Base-by-base conservation (phyloP, 805 yeast species). In the Ogataea philodendri region DNA sequence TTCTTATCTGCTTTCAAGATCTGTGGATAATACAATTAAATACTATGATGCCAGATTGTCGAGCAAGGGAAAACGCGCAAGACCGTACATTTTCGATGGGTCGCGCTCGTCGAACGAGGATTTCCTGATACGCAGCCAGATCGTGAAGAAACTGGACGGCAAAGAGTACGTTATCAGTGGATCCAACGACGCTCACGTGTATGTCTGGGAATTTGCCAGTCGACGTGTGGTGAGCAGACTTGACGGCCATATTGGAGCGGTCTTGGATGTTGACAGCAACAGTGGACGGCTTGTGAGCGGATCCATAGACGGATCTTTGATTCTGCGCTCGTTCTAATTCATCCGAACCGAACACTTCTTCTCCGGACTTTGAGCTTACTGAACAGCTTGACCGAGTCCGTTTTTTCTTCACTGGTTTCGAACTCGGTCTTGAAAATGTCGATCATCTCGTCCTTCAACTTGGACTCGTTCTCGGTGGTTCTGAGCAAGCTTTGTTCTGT, bases 211-310 rank as follows among this genome's bases (percentile, higher is more conserved):
- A 42, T 62, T 72, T 10, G 65, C 66, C 4, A 63, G 81, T 0
- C 61, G 76, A 33, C 65, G 65, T 30, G 46, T 79, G 16, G 41
- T 66, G 5, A 60, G 66, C 30, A 77, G 79, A 47, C 55, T 70
- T 7, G 62, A 66, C 3, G 89, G 88, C 2, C 89, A 84, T 49
- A 45, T 51, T 5, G 83, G 87, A 0, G 58, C 78, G 1, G 83
- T 78, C 0, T 56, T 78, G 16, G 87, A 77, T 54, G 72, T 81
- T 6, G 78, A 73, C 47, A 71, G 66, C 5, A 44, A 46, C 3
- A 22, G 24, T 7, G 53, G 54, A 9, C 59, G 69, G 9, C 22
- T 79, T 7, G 54, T 71, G 2, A 67, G 80, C 11, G 58, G 76
- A 4, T 74, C 84, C 4, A 60, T 65, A 5, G 88, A 80, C 52